Base-by-base conservation (phyloP, 2,329 filamentous ascomycete genomes). In the Helicocarpus griseus region DNA sequence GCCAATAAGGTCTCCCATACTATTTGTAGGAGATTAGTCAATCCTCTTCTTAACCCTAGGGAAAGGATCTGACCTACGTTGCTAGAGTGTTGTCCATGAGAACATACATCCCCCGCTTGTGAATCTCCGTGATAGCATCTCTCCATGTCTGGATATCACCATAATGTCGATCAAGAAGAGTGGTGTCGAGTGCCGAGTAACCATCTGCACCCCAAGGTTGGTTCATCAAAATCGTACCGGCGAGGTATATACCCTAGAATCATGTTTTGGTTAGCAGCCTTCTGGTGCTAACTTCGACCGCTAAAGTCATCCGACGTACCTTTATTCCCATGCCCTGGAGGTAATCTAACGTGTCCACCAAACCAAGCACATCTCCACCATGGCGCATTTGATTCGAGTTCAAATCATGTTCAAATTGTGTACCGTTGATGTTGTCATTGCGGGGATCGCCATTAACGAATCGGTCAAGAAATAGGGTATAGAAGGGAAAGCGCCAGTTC, bases 401-500 rank as follows among this genome's bases (percentile, higher is more conserved):
- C 51, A 75, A 64, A 60, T 84, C 81, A 61, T 81, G 78, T 58
- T 84, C 81, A 63, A 77, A 84, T 2, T 72, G 56, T 0, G 80
- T 83, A 8, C 72, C 76, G 61, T 84, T 84, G 40, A 75, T 74
- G 58, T 83, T 76, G 61, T 85, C 81, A 60, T 85, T 85, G 2
- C 70, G 72, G 6, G 81, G 81, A 58, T 85, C 77, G 19, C 81
- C 81, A 58, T 85, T 83, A 39, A 82, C 79, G 58, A 78, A 85
- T 53, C 79, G 71, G 62, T 85, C 81, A 9, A 83, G 65, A 60
- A 83, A 82, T 43, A 85, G 67, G 7, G 79, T 82, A 62, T 85
- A 85, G 60, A 83, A 79, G 0, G 82, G 82, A 54, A 85, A 76
- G 24, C 82, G 73, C 82, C 82, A 85, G 57, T 80, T 84, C 0